These are phyloP conservation scores for Fusarium nematophilum DNA, from an alignment of 2,329 filamentous ascomycete genomes.

Conservation along the genomic window DNA sequence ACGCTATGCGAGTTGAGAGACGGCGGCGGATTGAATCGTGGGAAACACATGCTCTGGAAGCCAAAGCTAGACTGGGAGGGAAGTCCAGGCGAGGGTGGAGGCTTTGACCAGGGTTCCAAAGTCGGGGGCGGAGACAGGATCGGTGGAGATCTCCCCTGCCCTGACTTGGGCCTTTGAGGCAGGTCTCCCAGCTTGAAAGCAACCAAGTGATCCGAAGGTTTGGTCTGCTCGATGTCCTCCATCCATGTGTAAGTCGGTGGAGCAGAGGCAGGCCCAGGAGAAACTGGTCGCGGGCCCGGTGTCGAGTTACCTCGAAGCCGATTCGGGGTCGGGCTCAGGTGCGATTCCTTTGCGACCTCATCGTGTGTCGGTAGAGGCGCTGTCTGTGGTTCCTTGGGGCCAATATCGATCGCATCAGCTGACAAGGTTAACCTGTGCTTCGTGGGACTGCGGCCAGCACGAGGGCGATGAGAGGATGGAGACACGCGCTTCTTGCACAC, in stretches of 20 bases:
- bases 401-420: conserved; percentile 65
- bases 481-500: conserved; percentile 63
- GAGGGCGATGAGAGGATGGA: conserved; percentile 60
- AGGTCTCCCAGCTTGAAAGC: conserved; percentile 40
- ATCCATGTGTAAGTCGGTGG: conserved; percentile 72
- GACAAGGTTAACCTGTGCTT: conserved; percentile 72
- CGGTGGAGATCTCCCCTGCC: conserved; percentile 34
- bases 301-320: conserved; percentile 66
- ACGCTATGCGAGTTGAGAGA: not conserved
- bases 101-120: conserved; percentile 48
- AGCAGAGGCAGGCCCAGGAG: conserved; percentile 74
- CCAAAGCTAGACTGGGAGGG: conserved; percentile 54
- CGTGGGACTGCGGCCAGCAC: conserved; percentile 65
- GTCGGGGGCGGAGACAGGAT: conserved; percentile 21
- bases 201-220: conserved; percentile 34
- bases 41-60: conserved; percentile 53
- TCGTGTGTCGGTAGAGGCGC: conserved; percentile 69
- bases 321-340: conserved; percentile 54
- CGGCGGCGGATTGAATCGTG: conserved; percentile 37
- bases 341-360: conserved; percentile 53
- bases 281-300: conserved; percentile 61
- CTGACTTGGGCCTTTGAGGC: conserved; percentile 52
- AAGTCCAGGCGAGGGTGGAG: conserved; percentile 60
- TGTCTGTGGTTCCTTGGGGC: conserved; percentile 68
- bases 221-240: conserved; percentile 56